Evolutionary conservation across 768 basidiomycete genomes (phyloP).

Genomic region (Lanmaoa rubissima): DNA sequence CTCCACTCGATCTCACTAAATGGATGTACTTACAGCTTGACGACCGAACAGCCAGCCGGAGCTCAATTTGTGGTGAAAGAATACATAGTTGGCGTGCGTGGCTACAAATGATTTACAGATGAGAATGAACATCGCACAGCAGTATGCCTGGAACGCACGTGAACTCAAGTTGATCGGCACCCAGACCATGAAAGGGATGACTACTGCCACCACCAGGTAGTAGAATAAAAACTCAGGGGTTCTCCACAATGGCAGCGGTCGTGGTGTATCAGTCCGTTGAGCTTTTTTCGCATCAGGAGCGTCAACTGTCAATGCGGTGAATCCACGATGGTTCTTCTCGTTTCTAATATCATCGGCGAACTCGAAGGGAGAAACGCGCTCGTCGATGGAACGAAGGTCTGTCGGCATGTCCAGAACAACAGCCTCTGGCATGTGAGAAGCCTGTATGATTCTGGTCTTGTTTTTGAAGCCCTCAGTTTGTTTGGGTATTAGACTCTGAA

Average conservation of each 20-base stretch:
- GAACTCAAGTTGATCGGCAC: constrained; percentile 70
- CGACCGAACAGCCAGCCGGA: constrained; percentile 83
- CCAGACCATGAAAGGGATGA: constrained; percentile 74
- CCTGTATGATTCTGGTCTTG: not conserved
- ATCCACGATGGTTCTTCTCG: constrained; percentile 24
- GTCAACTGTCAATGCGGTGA: constrained; percentile 53
- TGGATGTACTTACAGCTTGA: constrained; percentile 56
- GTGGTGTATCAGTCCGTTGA: constrained; percentile 23
- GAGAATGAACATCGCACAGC: not conserved
- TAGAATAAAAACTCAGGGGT: constrained; percentile 83
- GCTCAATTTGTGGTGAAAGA: constrained; percentile 57
- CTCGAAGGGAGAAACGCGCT: constrained; percentile 13
- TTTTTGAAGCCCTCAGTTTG: not conserved
- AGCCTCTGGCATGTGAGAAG: constrained; percentile 28
- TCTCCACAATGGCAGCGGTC: constrained; percentile 62
- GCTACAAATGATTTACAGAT: constrained; percentile 39
- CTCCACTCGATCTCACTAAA: not conserved
- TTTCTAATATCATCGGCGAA: constrained; percentile 10
- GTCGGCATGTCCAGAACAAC: constrained; percentile 35
- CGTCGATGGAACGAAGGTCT: constrained; percentile 26
- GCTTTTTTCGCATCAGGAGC: constrained; percentile 44
- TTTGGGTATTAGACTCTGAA: too few relatives aligned
- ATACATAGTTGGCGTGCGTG: constrained; percentile 69
- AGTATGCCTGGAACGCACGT: constrained; percentile 49
- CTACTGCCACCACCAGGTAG: constrained; percentile 54